Evolutionary conservation across 2,329 filamentous ascomycete species (phyloP), one percentile per base, ranked within the genome.

Genomic region (Ophiostoma sp.): DNA sequence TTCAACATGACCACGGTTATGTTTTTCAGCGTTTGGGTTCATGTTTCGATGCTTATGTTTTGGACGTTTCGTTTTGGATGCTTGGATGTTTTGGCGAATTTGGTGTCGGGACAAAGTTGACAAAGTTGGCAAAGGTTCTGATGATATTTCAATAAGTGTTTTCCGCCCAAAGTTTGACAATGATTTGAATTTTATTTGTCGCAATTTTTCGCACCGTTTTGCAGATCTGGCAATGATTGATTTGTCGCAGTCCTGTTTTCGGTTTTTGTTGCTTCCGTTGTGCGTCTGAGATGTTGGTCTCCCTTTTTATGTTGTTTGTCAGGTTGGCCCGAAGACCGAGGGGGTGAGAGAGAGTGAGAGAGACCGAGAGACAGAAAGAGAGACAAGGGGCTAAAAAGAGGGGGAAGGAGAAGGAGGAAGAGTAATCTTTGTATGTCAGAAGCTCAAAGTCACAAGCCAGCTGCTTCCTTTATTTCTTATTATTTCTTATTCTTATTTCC

Each of bases 1-100:
- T 66, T 28, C 61, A 66, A 28, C n/a, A 64, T 45, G 36, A 42
- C 61, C 15, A 22, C 61, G 61, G 61, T 42, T 22, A 39, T 63
- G 39, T 66, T 25, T 19, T 8, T 66, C 8, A 7, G 11, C 5
- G 31, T 39, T 63, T 69, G 22, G 22, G 2, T 31, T 42, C 11
- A 17, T n/a, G 36, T 50, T 63, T 42, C 2, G 22, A 2, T 63
- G 31, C 17, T 33, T 50, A 33, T n/a, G 28, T 2, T n/a, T 70
- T 19, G 22, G 50, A 55, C 19, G n/a, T 1, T 31, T 59, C n/a
- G 25, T 33, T 59, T 59, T 36, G 15, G 15, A 15, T 57, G 55
- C 6, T 22, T 52, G 7, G 19, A n/a, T 42, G 50, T 39, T 63
- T 63, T n/a, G 57, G 42, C 36, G 36, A 25, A 22, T 66, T 55